Evolutionary conservation across 2,329 filamentous ascomycete genomes (phyloP).

Genomic region (Exophiala lecanii-corni): DNA sequence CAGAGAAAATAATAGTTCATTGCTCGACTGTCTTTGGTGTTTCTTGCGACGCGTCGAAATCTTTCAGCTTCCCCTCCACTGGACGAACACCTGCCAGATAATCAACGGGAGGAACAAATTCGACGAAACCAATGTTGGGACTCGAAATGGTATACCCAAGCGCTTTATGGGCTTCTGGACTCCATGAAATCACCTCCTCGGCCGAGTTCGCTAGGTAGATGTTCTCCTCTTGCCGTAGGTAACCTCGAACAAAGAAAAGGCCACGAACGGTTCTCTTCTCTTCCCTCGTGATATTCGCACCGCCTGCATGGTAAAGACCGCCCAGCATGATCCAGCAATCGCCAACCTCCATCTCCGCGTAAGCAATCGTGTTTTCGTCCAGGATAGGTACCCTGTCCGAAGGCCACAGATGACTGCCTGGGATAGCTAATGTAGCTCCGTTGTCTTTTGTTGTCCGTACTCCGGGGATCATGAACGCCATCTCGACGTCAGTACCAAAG

Average conservation of each 20-base stretch:
- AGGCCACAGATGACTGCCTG: constrained; percentile 28
- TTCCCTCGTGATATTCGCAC: constrained; percentile 25
- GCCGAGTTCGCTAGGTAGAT: constrained; percentile 19
- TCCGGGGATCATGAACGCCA: constrained; percentile 4
- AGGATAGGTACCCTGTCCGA: constrained; percentile 11
- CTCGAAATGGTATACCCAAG: constrained; percentile 26
- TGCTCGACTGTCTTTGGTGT: background rate
- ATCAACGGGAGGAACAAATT: constrained; percentile 8
- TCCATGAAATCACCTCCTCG: constrained; percentile 25
- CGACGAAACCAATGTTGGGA: constrained; percentile 23
- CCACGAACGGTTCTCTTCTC: constrained; percentile 24
- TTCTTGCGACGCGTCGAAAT: constrained; percentile 10
- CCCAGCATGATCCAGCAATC: constrained; percentile 36
- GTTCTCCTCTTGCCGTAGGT: constrained; percentile 13
- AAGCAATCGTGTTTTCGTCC: constrained; percentile 16
- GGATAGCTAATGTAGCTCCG: constrained; percentile 30
- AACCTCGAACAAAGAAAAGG: constrained; percentile 22
- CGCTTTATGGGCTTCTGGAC: constrained; percentile 20
- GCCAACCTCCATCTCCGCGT: constrained; percentile 32
- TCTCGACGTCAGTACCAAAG: constrained; percentile 2
- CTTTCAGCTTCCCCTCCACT: background rate
- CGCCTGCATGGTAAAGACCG: constrained; percentile 33
- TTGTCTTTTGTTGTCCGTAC: constrained; percentile 26
- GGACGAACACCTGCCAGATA: constrained; percentile 3
- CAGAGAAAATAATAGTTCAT: background rate